Base-by-base conservation (phyloP, 2,329 filamentous ascomycete species). In the Calonectria multiphialidica region DNA sequence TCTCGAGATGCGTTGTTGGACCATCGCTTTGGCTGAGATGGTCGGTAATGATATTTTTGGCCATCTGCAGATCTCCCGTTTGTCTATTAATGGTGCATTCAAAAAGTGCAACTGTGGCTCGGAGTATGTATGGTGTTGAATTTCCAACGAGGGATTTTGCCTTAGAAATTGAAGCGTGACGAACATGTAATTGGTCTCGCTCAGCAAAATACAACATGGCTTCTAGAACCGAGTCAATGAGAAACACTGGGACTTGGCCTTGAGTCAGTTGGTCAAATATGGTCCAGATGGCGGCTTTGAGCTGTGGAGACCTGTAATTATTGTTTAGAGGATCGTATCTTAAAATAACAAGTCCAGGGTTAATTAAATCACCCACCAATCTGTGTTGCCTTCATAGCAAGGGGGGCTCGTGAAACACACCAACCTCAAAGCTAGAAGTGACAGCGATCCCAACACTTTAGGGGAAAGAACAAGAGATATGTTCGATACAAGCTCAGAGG, bases 321-420 rank as follows among this genome's bases (percentile, higher is more conserved):
- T 10, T 15, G 12, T 10, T 21, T 6, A 5, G 6, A 35, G 33
- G 10, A 5, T 35, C 25, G n/a, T 28, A 25, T 33, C 10, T 33
- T 3, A 13, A 44, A 18, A 2, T 13, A 18, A 44, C n/a, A n/a
- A n/a, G n/a, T n/a, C n/a, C n/a, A 44, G n/a, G 18, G 40, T 18
- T 16, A 44, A n/a, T 44, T 16, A 44, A 44, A 16, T 18, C 1
- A 16, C 68, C 12, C 78, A 82, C 81, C 82, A 83, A 13, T 74
- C 72, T 1, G 73, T 74, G n/a, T 82, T 81, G 4, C 82, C 82
- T 50, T 83, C 81, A 18, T 79, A 82, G 42, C 80, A 82, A 5
- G 79, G 81, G 2, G 82, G 82, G 18, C 79, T 81, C 2, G 75
- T 72, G 45, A 81, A 82, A 28, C 80, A 83, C 0, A 83, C 7